Conservation (phyloP, 352 stramenopile genomes). For the Aphanomyces astaci region DNA sequence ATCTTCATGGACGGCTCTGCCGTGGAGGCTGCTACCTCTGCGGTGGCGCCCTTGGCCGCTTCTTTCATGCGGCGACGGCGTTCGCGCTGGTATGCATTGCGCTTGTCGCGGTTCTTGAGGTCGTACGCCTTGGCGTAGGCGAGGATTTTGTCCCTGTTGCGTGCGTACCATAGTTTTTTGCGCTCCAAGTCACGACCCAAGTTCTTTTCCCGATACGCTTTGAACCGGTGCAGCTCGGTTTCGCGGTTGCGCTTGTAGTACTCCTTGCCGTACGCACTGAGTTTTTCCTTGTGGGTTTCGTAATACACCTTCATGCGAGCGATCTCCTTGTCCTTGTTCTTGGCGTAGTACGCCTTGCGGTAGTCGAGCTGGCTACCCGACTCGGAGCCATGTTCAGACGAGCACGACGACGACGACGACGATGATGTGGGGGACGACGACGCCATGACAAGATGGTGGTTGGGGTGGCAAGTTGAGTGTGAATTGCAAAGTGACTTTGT, state of each 20-base stretch:
- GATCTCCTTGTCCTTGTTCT: conserved; percentile 14
- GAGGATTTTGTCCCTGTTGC: conserved; percentile 5
- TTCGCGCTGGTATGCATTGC: conserved; percentile 9
- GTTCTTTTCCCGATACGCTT: conserved; percentile 6
- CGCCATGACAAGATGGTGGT: not conserved
- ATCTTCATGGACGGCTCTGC: not conserved
- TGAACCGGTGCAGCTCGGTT: conserved; percentile 3
- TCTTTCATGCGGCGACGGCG: conserved; percentile 2
- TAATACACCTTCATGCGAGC: conserved; percentile 1
- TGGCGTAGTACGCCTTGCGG: conserved; percentile 6
- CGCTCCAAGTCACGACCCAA: not conserved
- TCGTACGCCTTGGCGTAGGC: conserved; percentile 12
- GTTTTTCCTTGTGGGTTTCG: conserved; percentile 8
- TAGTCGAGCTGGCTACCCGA: not conserved
- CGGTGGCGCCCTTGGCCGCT: not conserved
- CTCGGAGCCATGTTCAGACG: not conserved
- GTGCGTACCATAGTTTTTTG: conserved; percentile 10
- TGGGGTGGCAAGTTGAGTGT: not conserved
- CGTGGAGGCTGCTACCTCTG: not conserved
- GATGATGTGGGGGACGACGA: not conserved
- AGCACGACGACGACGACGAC: not conserved
- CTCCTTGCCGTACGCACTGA: conserved; percentile 10
- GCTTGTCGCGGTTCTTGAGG: conserved; percentile 9
- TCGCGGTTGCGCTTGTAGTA: conserved; percentile 16
- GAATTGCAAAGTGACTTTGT: not conserved